Conservation (phyloP, 139 green algal species). For the Klebsormidium nitens region DNA sequence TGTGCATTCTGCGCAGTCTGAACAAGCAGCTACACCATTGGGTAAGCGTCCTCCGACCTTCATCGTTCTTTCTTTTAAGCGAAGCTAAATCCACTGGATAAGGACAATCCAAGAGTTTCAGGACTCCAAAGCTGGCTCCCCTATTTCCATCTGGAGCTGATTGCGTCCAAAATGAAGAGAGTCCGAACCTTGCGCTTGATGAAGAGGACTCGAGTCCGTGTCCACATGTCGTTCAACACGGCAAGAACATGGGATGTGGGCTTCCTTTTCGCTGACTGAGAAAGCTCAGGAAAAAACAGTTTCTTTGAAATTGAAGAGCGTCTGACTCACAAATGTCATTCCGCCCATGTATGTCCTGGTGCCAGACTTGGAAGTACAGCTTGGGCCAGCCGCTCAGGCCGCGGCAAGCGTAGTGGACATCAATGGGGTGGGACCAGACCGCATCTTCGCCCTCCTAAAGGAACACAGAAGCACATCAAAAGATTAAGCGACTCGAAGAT, state of each 20-base stretch:
- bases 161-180: background rate
- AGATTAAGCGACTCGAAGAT: background rate
- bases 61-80: background rate
- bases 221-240: background rate
- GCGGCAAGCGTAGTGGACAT: slow-evolving; percentile 63
- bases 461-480: slow-evolving; percentile 13
- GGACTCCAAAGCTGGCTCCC: no score
- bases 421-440: slow-evolving; percentile 67
- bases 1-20: background rate
- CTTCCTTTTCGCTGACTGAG: background rate
- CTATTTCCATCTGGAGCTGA: no score
- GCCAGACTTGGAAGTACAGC: slow-evolving; percentile 75
- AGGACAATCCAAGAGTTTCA: no score
- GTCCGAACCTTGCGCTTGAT: background rate
- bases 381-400: slow-evolving; percentile 58
- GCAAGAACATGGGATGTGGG: background rate
- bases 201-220: no score
- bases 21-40: no score
- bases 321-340: slow-evolving; percentile 69
- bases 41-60: background rate
- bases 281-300: background rate
- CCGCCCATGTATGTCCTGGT: slow-evolving; percentile 56
- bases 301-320: background rate
- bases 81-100: background rate
- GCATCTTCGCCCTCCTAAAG: slow-evolving; percentile 52